These are phyloP conservation scores for Saccharomycopsis selenospora DNA, from an alignment of 805 yeast species.

Conservation along the genomic window DNA sequence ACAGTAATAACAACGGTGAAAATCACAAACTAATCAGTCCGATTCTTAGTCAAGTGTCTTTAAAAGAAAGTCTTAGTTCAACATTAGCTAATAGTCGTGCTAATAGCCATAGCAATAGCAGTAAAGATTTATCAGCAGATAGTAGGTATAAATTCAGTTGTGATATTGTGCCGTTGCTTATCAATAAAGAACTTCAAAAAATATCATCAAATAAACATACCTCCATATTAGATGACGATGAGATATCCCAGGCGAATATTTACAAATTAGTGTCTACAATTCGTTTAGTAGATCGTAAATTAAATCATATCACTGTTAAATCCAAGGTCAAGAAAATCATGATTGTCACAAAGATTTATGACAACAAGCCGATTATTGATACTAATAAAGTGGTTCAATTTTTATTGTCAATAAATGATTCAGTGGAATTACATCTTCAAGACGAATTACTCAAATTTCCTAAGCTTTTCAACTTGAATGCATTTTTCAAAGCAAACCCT, in stretches of 20 bases:
- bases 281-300: constrained; percentile 27
- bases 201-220: constrained; percentile 1
- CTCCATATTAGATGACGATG: constrained; percentile 3
- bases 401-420: constrained; percentile 24
- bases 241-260: constrained; percentile 5
- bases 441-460: constrained; percentile 30
- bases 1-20: background rate
- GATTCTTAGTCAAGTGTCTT: background rate
- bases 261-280: constrained; percentile 26
- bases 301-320: constrained; percentile 27
- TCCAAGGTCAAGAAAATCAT: constrained; percentile 25
- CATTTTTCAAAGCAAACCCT: constrained; percentile 29
- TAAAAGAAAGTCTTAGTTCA: background rate
- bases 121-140: no score
- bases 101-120: no score
- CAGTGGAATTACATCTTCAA: constrained; percentile 42
- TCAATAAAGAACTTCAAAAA: constrained; percentile 10
- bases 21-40: no score
- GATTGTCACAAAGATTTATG: constrained; percentile 29
- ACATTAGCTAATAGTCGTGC: background rate
- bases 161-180: constrained; percentile 18
- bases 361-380: constrained; percentile 28
- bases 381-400: constrained; percentile 24
- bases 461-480: constrained; percentile 37
- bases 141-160: constrained; percentile 13